Conservation (phyloP, 371 early-diverging fungal genomes). For the Paraphysoderma sedebokerense region DNA sequence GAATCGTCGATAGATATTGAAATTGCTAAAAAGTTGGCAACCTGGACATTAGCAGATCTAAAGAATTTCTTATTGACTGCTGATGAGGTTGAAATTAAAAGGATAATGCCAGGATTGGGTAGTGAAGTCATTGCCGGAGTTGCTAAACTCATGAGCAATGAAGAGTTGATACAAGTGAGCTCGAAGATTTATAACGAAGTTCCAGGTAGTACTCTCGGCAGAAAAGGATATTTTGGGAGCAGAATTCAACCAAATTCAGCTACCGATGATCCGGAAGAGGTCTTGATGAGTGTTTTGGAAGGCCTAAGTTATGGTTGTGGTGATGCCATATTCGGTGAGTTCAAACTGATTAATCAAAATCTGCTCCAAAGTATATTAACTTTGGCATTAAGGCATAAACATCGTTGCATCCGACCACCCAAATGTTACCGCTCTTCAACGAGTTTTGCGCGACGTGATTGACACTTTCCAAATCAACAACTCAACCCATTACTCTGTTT, state of each 20-base stretch:
- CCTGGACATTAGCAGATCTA: not conserved
- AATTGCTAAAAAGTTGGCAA: not conserved
- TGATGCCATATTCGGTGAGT: not conserved
- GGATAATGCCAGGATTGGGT: not conserved
- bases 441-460: not conserved
- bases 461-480: not conserved
- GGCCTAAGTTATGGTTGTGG: not conserved
- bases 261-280: not conserved
- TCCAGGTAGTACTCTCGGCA: not conserved
- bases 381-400: conserved; percentile 1
- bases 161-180: not conserved
- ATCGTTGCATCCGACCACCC: not conserved
- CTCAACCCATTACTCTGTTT: not conserved
- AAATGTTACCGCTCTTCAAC: not conserved
- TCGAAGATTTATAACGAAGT: not conserved
- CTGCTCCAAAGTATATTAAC: too few species aligned
- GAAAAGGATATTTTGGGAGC: not conserved
- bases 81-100: not conserved
- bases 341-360: not conserved
- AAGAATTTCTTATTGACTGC: not conserved
- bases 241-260: conserved; percentile 1
- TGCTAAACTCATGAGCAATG: conserved; percentile 1
- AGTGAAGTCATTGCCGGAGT: conserved; percentile 1
- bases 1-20: not conserved
- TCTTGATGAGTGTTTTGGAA: not conserved